phyloP scores from a whole-genome alignment of 495 filamentous ascomycete genomes.

The Hyphodiscus hymeniophilus region DNA sequence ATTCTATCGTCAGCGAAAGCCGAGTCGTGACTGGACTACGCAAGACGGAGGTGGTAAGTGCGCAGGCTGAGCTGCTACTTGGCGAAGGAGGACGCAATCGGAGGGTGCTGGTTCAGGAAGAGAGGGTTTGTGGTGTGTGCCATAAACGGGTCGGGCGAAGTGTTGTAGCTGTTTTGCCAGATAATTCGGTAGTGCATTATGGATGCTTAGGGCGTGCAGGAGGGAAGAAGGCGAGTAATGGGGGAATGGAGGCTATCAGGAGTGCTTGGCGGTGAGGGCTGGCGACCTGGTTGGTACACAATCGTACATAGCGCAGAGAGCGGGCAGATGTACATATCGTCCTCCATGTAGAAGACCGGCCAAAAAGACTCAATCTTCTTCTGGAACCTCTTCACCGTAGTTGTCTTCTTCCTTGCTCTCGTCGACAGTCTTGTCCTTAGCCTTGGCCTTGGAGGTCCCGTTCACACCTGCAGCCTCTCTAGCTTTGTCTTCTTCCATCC shows the following conservation, averaged over 20 bases:
- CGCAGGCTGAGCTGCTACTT: conserved; percentile 62
- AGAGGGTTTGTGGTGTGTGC: conserved; percentile 83
- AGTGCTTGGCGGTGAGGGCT: conserved; percentile 3
- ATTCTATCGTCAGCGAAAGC: conserved; percentile 67
- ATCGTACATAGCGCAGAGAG: conserved; percentile 3
- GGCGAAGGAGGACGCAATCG: conserved; percentile 61
- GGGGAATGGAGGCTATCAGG: conserved; percentile 13
- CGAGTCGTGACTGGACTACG: conserved; percentile 66
- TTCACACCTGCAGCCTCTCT: conserved; percentile 21
- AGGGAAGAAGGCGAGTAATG: not conserved
- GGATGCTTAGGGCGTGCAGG: conserved; percentile 55
- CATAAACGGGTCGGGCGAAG: conserved; percentile 86
- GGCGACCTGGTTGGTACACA: not conserved
- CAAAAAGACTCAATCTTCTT: conserved; percentile 35
- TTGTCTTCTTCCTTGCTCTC: conserved; percentile 71
- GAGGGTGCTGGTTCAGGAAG: conserved; percentile 72
- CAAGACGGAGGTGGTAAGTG: conserved; percentile 62
- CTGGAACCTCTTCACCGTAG: conserved; percentile 73
- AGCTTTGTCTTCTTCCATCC: conserved; percentile 76
- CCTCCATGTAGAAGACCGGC: not conserved
- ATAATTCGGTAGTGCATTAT: conserved; percentile 68
- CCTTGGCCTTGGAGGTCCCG: conserved; percentile 14
- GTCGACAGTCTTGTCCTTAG: conserved; percentile 36
- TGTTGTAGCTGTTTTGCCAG: conserved; percentile 58
- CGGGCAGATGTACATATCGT: conserved; percentile 4